Evolutionary conservation across 345 rosid genomes (phyloP), one percentile per base, ranked within the genome.

Genomic region (Populus simonii): DNA sequence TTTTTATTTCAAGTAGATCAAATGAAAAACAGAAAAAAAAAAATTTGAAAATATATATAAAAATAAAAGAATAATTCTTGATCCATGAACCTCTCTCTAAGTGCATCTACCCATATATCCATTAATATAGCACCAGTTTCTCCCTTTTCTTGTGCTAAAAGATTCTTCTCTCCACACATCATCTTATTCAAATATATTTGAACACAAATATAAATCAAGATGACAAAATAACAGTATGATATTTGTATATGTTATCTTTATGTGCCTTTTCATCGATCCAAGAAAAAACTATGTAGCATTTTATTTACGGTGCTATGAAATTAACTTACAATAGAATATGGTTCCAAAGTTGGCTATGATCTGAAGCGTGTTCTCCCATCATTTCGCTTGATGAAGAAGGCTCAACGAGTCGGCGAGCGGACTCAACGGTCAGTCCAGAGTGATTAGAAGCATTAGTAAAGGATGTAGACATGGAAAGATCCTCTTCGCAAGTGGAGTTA

Each of bases 321-420:
- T 43, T 13, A 73, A 82, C 97, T 90, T 90, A 91, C 97, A 86
- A 71, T 55, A 89, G 86, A 63, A 90, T 81, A 74, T 89, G 90
- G 73, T 81, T 88, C 97, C 95, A 92, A 16, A 91, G 83, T 43
- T 91, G 89, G 70, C 82, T 84, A 75, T 33, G 36, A 33, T 89
- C 90, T 2, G 91, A 80, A 79, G 84, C 85, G 78, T 89, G 91
- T 65, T 89, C 93, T 10, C 87, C 87, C 16, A 91, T 85, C 76
- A 91, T 82, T 79, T 86, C 89, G 63, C 62, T 79, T 2, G 92
- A 81, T 38, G 85, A 80, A 57, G 83, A 72, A 29, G 84, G 82
- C 36, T 85, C 89, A 66, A 81, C 72, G 23, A 72, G 85, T 23
- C 82, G 86, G 67, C 79, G 83, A 13, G 90, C 82, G 4, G 91